Evolutionary conservation across 2,329 filamentous ascomycete genomes (phyloP), one percentile per base, ranked within the genome.

Genomic region (Phialocephala sp.): DNA sequence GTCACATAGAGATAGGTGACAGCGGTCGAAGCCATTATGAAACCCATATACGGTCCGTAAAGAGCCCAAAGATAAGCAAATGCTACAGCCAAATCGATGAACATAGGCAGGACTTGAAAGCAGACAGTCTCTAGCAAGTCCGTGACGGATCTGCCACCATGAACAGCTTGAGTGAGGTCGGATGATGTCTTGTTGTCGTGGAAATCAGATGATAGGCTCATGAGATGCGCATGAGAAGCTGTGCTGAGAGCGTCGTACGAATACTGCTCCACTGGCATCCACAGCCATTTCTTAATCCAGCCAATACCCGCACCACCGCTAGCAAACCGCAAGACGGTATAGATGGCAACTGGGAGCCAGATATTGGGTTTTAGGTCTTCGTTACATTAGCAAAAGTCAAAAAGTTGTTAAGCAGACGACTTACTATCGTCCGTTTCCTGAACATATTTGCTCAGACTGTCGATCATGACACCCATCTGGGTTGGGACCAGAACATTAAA

Each of bases 401-500:
- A 37, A 15, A 24, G 8, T 24, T 14, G 35, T n/a, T n/a, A 2
- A 18, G 18, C 22, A 36, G 18, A 32, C 8, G 66, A 64, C 68
- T 60, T 62, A 72, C 72, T 71, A 59, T 69, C 69, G 8, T 36
- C 35, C 22, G 5, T n/a, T 32, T 15, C 24, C 5, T 11, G 50
- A 57, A 59, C 63, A 50, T 83, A 81, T 41, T 82, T 80, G 36
- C 83, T 83, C 24, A 96, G 79, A 66, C 86, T 86, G 72, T 95
- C 87, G 69, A 92, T 89, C 68, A 97, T 88, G 65, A 91, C 87
- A 69, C 92, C 93, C 37, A 94, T 86, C 74, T 95, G 91, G 22
- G 91, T 85, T n/a, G 93, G 93, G 37, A 93, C 87, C 50, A 96
- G 79, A 15, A 97, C 81, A 71, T 93, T 92, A 59, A 96, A 80